Evolutionary conservation across 345 rosid species (phyloP).

Genomic region (Turritis glabra): DNA sequence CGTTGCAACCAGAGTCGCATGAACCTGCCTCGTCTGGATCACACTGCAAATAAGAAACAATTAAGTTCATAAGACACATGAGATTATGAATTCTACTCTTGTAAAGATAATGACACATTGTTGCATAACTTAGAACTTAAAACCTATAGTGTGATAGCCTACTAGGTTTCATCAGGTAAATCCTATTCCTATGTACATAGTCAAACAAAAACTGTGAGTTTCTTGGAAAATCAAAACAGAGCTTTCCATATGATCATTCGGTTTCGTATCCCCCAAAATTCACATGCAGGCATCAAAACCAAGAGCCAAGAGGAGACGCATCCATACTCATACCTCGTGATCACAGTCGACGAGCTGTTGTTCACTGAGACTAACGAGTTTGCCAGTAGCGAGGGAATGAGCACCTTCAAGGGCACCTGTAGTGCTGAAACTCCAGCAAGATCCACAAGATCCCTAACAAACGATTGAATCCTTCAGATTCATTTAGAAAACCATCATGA

Average conservation of each 20-base stretch:
- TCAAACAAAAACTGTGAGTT: too few relatives aligned
- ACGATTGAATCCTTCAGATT: background rate
- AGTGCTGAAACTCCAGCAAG: constrained; percentile 95
- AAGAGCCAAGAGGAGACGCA: too few relatives aligned
- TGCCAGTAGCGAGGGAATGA: constrained; percentile 70
- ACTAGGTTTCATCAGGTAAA: too few relatives aligned
- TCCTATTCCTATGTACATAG: too few relatives aligned
- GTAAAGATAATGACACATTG: background rate
- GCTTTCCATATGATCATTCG: too few relatives aligned
- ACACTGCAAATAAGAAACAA: constrained; percentile 51
- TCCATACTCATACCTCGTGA: constrained; percentile 82
- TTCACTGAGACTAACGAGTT: constrained; percentile 93
- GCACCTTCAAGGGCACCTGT: constrained; percentile 96
- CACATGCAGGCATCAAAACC: background rate
- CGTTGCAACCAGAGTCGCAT: constrained; percentile 91
- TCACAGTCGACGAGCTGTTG: constrained; percentile 98
- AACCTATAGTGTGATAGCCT: background rate
- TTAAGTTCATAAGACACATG: background rate
- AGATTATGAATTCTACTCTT: background rate
- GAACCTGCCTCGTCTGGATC: constrained; percentile 73
- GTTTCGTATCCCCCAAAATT: background rate
- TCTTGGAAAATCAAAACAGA: too few relatives aligned
- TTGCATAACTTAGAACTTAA: background rate
- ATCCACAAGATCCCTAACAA: constrained; percentile 84
- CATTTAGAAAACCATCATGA: too few relatives aligned